Evolutionary conservation across 495 filamentous ascomycete species (phyloP), one percentile per base, ranked within the genome.

Genomic region (Podospora didyma): DNA sequence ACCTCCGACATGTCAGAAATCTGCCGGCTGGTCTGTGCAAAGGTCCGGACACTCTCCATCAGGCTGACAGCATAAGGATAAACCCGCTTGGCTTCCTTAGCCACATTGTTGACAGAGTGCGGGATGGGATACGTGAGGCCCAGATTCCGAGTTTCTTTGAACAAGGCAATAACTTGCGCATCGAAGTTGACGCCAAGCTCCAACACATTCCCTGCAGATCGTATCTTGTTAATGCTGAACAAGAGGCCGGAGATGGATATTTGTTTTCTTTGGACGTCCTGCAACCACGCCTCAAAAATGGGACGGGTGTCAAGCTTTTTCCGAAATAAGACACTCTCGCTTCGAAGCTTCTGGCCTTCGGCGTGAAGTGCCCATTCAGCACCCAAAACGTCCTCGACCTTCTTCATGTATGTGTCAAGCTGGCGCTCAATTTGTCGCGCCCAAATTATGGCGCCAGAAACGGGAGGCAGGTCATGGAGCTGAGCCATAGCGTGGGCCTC

Each of bases 401-500:
- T 95, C 62, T 90, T 91, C 94, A 99, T 96, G 71, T 97, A 97
- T 7, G 84, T 86, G 66, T 96, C 85, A 7, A 97, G 82, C 66
- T 97, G 94, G 20, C 89, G 85, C 76, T 97, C 94, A 56, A 99
- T 97, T 72, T 99, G 94, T 14, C 90, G 83, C 21, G 90, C 92
- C 90, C 94, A 97, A 52, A 97, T 92, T 53, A 99, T 96, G 16
- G 92, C 91, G 49, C 94, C 95, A 7, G 94, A 93, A 17, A 97
- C 91, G 1, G 94, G 95, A 0, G 94, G 93, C 16, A 99, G 73
- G 73, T 99, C 94, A 51, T 91, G 89, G 35, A 99, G 77, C 68
- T 97, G 93, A 1, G 93, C 91, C 94, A 99, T 97, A 5, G 88
- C 90, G 72, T 97, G 92, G 1, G 95, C 92, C 71, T 99, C 94